Evolutionary conservation across 306 rosid genomes (phyloP).

Genomic region (Cucumis melo): DNA sequence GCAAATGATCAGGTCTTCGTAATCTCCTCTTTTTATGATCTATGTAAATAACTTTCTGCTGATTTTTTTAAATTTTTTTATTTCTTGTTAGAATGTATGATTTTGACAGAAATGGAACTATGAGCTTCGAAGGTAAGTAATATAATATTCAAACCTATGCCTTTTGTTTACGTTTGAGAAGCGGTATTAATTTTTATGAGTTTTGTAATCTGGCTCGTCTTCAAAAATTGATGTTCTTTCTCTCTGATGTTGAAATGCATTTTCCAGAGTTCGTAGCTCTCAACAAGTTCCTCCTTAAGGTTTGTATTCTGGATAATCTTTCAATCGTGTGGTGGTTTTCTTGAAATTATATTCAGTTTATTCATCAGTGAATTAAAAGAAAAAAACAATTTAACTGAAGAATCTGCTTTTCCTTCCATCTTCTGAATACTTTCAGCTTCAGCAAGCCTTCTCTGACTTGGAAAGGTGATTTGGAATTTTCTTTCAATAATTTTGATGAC

Average conservation of each 20-base stretch:
- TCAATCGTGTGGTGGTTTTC: not conserved
- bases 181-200: not conserved
- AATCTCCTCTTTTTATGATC: not conserved
- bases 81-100: conserved; percentile 53
- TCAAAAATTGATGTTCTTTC: not conserved
- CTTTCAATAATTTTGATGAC: not conserved
- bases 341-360: not conserved
- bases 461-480: conserved; percentile 42
- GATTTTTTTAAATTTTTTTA: not conserved
- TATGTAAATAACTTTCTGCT: not conserved
- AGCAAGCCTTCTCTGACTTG: conserved; percentile 65
- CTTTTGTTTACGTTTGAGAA: not conserved
- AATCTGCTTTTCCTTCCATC: not conserved
- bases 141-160: not conserved
- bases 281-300: conserved; percentile 82
- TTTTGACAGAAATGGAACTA: conserved; percentile 79
- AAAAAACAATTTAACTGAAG: not conserved
- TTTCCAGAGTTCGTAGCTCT: conserved; percentile 66
- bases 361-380: not conserved
- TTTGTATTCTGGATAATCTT: conserved; percentile 6
- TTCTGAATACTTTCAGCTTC: conserved; percentile 37
- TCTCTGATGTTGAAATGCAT: conserved; percentile 1
- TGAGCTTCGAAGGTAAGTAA: conserved; percentile 60
- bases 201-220: not conserved
- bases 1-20: conserved; percentile 72